Evolutionary conservation across 2,329 filamentous ascomycete species (phyloP).

Genomic region (Clonostachys sp.): DNA sequence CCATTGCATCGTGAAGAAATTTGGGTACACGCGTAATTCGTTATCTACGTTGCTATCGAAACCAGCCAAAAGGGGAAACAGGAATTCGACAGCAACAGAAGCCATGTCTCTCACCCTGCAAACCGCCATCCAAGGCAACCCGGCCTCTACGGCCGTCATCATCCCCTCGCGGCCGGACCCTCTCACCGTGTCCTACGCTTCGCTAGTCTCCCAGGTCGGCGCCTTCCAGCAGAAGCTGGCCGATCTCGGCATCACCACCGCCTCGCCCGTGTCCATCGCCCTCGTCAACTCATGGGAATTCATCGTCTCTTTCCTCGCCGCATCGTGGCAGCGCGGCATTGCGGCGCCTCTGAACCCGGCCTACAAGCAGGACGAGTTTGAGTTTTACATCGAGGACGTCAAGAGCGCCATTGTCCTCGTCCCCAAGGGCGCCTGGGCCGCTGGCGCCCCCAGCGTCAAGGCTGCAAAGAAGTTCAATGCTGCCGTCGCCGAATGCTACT

Average conservation of each 20-base stretch:
- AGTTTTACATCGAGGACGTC: constrained; percentile 87
- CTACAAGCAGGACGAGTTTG: constrained; percentile 87
- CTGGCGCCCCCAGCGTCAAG: constrained; percentile 66
- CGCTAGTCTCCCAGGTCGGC: constrained; percentile 60
- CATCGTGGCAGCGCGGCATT: constrained; percentile 77
- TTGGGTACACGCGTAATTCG: no score
- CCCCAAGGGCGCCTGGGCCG: constrained; percentile 63
- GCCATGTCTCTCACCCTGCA: constrained; percentile 40
- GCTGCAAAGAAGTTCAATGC: constrained; percentile 76
- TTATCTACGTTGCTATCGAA: no score
- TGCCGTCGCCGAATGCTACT: constrained; percentile 84
- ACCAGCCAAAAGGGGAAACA: no score
- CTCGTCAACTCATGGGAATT: constrained; percentile 84
- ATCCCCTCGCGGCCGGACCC: constrained; percentile 60
- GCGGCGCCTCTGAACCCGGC: constrained; percentile 83
- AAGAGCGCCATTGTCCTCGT: constrained; percentile 76
- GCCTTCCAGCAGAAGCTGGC: constrained; percentile 77
- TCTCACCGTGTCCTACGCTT: constrained; percentile 65
- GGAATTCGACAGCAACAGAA: no score
- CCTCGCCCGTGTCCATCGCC: constrained; percentile 75
- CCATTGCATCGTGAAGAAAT: no score
- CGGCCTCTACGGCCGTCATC: constrained; percentile 59
- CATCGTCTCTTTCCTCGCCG: constrained; percentile 81
- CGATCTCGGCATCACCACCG: constrained; percentile 63
- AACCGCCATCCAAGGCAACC: constrained; percentile 40